These are phyloP conservation scores for Quercus parvula DNA, from an alignment of 306 rosid species.

Conservation along the genomic window DNA sequence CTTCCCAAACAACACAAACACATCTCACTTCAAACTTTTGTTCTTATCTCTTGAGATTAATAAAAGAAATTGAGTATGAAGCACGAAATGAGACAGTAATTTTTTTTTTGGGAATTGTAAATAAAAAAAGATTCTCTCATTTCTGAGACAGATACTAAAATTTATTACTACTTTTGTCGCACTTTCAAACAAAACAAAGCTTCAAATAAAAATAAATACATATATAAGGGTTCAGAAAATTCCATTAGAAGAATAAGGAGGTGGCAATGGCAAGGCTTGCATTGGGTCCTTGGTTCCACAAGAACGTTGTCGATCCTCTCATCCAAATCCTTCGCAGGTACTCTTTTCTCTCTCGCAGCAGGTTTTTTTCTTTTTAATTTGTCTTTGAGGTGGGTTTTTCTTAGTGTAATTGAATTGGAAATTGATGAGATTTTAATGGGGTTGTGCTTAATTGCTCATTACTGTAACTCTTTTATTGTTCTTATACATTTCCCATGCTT, in stretches of 20 bases:
- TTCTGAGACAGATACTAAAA: no score
- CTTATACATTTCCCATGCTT: background rate
- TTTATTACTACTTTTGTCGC: no score
- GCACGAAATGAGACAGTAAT: no score
- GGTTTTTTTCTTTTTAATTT: background rate
- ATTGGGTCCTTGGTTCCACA: constrained; percentile 54
- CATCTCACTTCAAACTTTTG: no score
- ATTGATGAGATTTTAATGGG: background rate
- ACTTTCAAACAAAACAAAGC: no score
- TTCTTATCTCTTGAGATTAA: no score
- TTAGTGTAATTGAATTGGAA: background rate
- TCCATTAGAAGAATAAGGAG: background rate
- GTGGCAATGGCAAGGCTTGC: constrained; percentile 29
- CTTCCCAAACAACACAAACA: no score
- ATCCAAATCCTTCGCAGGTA: constrained; percentile 67
- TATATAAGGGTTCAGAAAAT: no score
- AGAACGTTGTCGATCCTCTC: constrained; percentile 69
- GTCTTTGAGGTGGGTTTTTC: background rate
- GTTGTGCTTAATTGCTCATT: background rate
- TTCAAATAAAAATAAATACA: background rate
- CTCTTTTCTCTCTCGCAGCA: background rate
- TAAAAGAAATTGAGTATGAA: no score
- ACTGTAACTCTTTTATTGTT: background rate
- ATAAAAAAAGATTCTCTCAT: no score
- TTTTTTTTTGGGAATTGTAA: no score